These are phyloP conservation scores for Mediolabrus comicus DNA, from an alignment of 108 stramenopile species.

Conservation along the genomic window DNA sequence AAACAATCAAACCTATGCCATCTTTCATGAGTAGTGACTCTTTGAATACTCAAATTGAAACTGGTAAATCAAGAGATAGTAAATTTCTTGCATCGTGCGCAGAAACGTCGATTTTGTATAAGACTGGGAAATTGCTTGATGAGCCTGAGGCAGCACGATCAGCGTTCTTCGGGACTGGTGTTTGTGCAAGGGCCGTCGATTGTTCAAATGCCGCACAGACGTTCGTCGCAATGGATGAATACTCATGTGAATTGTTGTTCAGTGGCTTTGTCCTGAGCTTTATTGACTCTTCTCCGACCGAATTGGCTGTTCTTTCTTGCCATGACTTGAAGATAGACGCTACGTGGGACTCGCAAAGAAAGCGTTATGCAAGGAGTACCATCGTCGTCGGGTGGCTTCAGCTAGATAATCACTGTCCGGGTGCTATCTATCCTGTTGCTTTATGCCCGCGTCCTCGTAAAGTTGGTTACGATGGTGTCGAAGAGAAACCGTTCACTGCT, in stretches of 20 bases:
- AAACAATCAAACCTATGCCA: slow-evolving; percentile 14
- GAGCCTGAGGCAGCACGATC: slow-evolving; percentile 43
- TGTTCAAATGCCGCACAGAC: background rate
- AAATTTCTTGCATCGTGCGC: slow-evolving; percentile 8
- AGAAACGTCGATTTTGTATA: slow-evolving; percentile 17
- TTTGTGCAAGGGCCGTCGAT: background rate
- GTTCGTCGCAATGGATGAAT: slow-evolving; percentile 25
- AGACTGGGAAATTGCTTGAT: slow-evolving; percentile 23
- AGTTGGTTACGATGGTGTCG: background rate
- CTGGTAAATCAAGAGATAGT: background rate
- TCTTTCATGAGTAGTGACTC: background rate
- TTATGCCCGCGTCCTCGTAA: slow-evolving; percentile 36
- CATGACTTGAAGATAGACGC: slow-evolving; percentile 55
- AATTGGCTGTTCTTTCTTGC: slow-evolving; percentile 59
- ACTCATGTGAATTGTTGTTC: slow-evolving; percentile 49
- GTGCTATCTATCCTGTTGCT: slow-evolving; percentile 75
- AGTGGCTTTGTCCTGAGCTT: slow-evolving; percentile 67
- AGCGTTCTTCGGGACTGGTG: slow-evolving; percentile 38
- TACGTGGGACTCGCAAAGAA: slow-evolving; percentile 58
- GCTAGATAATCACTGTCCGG: slow-evolving; percentile 78
- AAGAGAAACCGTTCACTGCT: slow-evolving; percentile 1
- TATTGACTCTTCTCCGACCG: slow-evolving; percentile 66
- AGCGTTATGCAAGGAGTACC: slow-evolving; percentile 43
- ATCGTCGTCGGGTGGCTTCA: slow-evolving; percentile 69
- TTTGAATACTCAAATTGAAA: background rate